phyloP scores from a whole-genome alignment of 2,329 filamentous ascomycete genomes.

The Cytospora chrysosperma region DNA sequence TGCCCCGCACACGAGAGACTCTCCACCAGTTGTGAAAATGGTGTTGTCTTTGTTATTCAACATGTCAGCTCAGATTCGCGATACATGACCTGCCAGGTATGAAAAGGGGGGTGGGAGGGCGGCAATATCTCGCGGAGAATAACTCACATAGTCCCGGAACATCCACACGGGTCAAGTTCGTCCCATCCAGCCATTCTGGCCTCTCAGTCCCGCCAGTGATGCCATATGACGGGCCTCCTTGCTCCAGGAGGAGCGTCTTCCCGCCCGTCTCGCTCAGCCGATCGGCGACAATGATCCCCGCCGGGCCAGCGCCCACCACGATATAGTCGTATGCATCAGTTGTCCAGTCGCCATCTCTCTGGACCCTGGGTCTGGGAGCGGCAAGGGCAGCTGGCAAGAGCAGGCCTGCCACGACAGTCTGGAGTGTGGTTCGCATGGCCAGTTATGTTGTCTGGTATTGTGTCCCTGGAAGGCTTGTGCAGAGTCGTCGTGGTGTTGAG shows the following conservation, averaged over 20 bases:
- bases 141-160: constrained; percentile 63
- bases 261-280: constrained; percentile 59
- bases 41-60: constrained; percentile 41
- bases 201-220: constrained; percentile 59
- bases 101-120: background rate
- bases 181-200: constrained; percentile 56
- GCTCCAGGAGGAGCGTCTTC: constrained; percentile 57
- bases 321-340: constrained; percentile 55
- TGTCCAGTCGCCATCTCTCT: constrained; percentile 14
- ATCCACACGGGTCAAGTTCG: constrained; percentile 62
- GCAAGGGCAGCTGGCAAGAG: background rate
- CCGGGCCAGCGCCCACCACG: constrained; percentile 59
- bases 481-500: too few relatives aligned
- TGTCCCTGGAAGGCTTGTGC: background rate
- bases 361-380: background rate
- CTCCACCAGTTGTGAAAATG: constrained; percentile 44
- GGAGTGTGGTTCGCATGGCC: background rate
- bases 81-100: background rate
- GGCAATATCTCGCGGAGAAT: background rate
- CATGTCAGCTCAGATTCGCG: too few relatives aligned
- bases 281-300: constrained; percentile 58
- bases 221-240: constrained; percentile 55
- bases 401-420: constrained; percentile 3
- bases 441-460: background rate
- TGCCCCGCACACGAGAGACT: constrained; percentile 41